Conservation (phyloP, 495 filamentous ascomycete genomes). For the Mytilinidion resinicola region DNA sequence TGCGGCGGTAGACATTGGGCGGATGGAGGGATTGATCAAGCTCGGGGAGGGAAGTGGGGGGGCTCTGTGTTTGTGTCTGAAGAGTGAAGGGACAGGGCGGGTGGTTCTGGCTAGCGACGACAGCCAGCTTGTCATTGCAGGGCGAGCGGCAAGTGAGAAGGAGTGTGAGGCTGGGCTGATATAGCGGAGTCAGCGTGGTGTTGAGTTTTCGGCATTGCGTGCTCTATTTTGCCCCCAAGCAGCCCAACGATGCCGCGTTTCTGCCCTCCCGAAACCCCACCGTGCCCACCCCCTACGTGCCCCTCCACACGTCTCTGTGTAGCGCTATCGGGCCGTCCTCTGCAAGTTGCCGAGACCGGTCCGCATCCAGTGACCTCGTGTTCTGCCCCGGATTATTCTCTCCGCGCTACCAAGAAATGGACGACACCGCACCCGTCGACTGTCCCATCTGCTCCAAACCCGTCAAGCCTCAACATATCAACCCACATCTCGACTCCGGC, state of each 20-base stretch:
- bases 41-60: background rate
- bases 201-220: background rate
- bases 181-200: background rate
- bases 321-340: too few relatives aligned
- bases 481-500: conserved; percentile 81
- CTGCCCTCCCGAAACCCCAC: too few relatives aligned
- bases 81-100: background rate
- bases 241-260: too few relatives aligned
- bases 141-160: too few relatives aligned
- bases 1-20: conserved; percentile 25
- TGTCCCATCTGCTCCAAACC: conserved; percentile 81
- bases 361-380: too few relatives aligned
- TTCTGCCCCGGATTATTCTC: too few relatives aligned
- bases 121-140: background rate
- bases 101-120: background rate
- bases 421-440: conserved; percentile 53
- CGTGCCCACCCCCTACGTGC: too few relatives aligned
- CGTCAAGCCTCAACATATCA: conserved; percentile 73
- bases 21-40: conserved; percentile 4
- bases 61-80: background rate
- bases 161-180: background rate
- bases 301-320: too few relatives aligned
- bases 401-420: too few relatives aligned
- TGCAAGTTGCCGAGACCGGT: too few relatives aligned
- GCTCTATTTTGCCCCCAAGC: background rate